A percentile compares a stretch with the other conserved stretches of the same genome.
These are phyloP conservation scores for Cutaneotrichosporon sp. DNA, from an alignment of 1,284 basidiomycete species.

Conservation along the genomic window DNA sequence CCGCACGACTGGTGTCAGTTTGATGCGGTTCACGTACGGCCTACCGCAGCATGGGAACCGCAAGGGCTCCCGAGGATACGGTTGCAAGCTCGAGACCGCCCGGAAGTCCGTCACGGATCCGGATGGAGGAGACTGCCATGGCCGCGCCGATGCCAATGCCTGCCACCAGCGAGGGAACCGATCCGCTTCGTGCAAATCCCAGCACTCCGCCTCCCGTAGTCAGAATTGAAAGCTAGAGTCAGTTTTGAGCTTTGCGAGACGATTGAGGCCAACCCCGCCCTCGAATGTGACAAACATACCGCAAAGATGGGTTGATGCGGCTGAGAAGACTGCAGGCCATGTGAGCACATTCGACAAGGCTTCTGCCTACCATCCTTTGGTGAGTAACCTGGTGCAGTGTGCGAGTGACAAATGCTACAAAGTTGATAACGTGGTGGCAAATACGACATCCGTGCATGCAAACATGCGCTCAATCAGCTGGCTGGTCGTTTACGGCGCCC, in stretches of 20 bases:
- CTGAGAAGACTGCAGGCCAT: neutral
- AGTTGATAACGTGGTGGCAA: no score
- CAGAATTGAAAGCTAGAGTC: neutral
- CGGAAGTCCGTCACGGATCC: slow-evolving; percentile 34
- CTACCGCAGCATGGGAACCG: slow-evolving; percentile 7
- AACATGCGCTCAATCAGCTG: no score
- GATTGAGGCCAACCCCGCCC: no score
- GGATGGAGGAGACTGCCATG: slow-evolving; percentile 33
- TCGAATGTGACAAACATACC: no score
- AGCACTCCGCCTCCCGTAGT: slow-evolving; percentile 32
- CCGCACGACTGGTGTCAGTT: slow-evolving; percentile 21
- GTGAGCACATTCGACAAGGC: no score
- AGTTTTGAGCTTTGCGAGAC: no score
- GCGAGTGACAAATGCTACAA: no score
- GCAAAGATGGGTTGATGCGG: neutral
- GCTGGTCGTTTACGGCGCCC: no score
- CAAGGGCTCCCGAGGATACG: slow-evolving; percentile 13
- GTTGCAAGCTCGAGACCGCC: slow-evolving; percentile 33
- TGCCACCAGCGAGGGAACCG: slow-evolving; percentile 28
- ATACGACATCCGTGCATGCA: no score
- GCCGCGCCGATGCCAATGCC: slow-evolving; percentile 29
- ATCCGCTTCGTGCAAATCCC: slow-evolving; percentile 30
- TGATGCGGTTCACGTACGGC: neutral
- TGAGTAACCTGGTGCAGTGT: no score
- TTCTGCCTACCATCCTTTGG: no score